Conservation (phyloP, 2,329 filamentous ascomycete genomes). For the Colletotrichum camelliae region DNA sequence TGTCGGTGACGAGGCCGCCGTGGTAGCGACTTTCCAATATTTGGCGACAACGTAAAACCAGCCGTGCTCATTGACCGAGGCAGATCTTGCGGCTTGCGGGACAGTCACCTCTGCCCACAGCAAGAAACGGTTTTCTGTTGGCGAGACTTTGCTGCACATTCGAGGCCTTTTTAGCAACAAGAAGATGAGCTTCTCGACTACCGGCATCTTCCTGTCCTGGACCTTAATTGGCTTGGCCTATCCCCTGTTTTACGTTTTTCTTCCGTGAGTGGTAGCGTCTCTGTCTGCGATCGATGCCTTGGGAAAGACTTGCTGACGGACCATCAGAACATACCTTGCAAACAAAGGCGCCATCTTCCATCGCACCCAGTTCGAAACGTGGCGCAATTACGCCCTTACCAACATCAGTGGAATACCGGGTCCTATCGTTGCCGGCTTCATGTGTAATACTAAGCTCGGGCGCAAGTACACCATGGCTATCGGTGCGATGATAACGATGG, state of each 20-base stretch:
- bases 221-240: not conserved
- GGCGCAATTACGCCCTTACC: not conserved
- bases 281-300: not conserved
- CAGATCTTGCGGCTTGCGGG: not conserved
- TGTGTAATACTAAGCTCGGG: not conserved
- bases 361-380: not conserved
- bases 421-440: not conserved
- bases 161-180: not conserved
- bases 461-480: not conserved
- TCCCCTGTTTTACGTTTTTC: not conserved
- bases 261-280: not conserved
- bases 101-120: not conserved
- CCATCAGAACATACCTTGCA: not conserved
- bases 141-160: not conserved
- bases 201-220: not conserved
- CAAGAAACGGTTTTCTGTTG: not conserved
- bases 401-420: not conserved
- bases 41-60: not conserved
- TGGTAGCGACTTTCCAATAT: not conserved
- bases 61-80: not conserved
- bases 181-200: not conserved
- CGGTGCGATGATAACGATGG: not conserved
- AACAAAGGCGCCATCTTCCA: not conserved
- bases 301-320: not conserved
- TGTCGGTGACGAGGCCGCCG: not conserved